A percentile compares a stretch with the other conserved stretches of the same genome.
phyloP scores from a whole-genome alignment of 345 rosid genomes.

The Leavenworthia alabamica region DNA sequence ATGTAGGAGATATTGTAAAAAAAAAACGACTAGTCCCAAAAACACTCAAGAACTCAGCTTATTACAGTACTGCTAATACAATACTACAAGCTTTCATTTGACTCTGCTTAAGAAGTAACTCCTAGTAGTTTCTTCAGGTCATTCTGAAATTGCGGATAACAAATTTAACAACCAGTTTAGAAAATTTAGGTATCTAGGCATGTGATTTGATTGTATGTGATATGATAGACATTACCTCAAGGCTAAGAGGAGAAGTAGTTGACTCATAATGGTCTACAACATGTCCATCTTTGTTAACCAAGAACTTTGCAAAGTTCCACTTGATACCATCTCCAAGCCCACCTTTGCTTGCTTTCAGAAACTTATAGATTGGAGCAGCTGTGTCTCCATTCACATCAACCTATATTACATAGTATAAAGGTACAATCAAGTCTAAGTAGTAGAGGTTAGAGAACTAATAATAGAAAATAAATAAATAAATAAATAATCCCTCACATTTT shows the following conservation, averaged over 20 bases:
- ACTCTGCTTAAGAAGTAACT: conserved; percentile 12
- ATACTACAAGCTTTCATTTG: conserved; percentile 19
- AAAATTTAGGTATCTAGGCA: too few species aligned
- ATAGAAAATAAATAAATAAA: background rate
- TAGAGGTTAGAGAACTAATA: background rate
- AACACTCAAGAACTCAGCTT: background rate
- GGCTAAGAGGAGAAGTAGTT: conserved; percentile 83
- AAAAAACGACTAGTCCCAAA: conserved; percentile 3
- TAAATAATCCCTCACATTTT: too few species aligned
- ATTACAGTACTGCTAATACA: conserved; percentile 14
- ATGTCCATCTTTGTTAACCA: conserved; percentile 66
- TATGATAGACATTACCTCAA: conserved; percentile 47
- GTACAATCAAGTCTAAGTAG: background rate
- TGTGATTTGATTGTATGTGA: too few species aligned
- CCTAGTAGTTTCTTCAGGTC: conserved; percentile 66
- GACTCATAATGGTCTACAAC: conserved; percentile 87
- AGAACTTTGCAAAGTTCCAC: conserved; percentile 91
- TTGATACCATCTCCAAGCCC: conserved; percentile 64
- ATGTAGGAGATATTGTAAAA: too few species aligned
- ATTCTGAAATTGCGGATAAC: conserved; percentile 42
- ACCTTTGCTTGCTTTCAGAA: conserved; percentile 78
- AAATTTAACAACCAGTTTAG: background rate
- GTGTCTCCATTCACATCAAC: conserved; percentile 77
- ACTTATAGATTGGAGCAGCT: conserved; percentile 77
- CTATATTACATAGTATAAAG: conserved; percentile 29